phyloP scores from a whole-genome alignment of 2,329 filamentous ascomycete genomes.

The Xylaria sp. region DNA sequence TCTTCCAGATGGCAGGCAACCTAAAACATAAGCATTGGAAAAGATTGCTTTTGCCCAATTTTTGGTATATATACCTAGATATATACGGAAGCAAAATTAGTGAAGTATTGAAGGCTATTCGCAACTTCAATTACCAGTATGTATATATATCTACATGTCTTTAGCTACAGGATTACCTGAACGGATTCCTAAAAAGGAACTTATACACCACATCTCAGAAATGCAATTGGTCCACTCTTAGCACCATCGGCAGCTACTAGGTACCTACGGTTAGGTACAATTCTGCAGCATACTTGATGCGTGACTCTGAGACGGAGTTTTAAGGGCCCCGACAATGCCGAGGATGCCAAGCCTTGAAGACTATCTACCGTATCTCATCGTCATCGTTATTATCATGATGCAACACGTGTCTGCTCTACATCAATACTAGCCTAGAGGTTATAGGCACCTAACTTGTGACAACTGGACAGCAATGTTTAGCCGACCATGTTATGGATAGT shows the following conservation, averaged over 20 bases:
- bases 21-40: not conserved
- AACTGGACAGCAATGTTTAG: not conserved
- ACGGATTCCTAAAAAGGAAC: too few species aligned
- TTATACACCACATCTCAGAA: too few species aligned
- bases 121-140: not conserved
- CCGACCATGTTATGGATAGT: not conserved
- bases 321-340: conserved; percentile 17
- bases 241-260: too few species aligned
- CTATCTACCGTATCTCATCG: not conserved
- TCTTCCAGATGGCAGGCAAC: not conserved
- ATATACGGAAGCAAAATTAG: not conserved
- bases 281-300: not conserved
- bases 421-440: not conserved
- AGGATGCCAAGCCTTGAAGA: conserved; percentile 18
- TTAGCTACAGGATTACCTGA: not conserved
- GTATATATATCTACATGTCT: not conserved
- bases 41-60: not conserved
- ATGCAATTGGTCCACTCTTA: too few species aligned
- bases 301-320: not conserved
- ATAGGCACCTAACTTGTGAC: not conserved
- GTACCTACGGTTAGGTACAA: too few species aligned
- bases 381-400: conserved; percentile 3
- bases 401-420: conserved; percentile 1
- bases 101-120: not conserved
- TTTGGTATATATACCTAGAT: not conserved